A percentile compares a stretch with the other conserved stretches of the same genome.
phyloP scores from a whole-genome alignment of 1,284 basidiomycete genomes.

The Xerocomus minutiporus region DNA sequence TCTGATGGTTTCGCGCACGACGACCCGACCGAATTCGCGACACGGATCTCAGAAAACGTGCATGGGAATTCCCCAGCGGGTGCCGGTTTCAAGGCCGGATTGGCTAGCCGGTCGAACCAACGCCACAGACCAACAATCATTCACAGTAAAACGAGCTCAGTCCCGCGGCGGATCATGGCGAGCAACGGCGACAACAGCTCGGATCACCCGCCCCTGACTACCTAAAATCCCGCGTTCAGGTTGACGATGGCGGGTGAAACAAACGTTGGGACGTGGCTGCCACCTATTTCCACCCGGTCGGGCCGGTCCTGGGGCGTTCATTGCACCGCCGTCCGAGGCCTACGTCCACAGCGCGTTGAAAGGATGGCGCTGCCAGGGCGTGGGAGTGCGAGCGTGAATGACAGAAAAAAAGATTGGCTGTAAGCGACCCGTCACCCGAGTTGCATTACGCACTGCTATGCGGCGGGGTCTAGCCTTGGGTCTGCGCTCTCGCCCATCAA shows the following conservation, averaged over 20 bases:
- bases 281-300: background rate
- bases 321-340: background rate
- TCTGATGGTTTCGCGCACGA: conserved; percentile 10
- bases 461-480: background rate
- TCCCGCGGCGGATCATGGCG: conserved; percentile 1
- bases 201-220: background rate
- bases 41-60: background rate
- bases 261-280: background rate
- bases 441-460: no score
- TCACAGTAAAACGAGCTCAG: conserved; percentile 8
- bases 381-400: background rate
- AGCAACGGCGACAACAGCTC: background rate
- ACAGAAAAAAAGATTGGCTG: background rate
- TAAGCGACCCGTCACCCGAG: background rate
- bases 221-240: background rate
- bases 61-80: background rate
- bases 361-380: no score
- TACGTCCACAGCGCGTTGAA: no score
- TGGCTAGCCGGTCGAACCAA: no score
- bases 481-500: no score
- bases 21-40: background rate
- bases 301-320: background rate
- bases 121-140: no score
- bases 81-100: background rate
- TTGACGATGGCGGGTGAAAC: background rate